Conservation (phyloP, 202 grass and related monocot genomes). For the Schoenoplectus triqueter region DNA sequence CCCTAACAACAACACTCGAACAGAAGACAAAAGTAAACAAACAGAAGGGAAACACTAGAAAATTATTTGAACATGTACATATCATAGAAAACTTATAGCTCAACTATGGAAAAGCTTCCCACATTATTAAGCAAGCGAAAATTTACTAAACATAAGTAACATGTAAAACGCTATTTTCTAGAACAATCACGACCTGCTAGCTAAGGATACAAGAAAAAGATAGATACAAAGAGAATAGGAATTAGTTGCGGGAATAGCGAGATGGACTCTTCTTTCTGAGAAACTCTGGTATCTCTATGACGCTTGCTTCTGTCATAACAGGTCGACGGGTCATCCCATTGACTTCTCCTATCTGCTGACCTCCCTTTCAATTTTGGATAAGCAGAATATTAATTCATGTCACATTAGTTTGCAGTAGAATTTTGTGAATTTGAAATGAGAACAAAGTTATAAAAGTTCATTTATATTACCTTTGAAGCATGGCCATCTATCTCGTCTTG, state of each 20-base stretch:
- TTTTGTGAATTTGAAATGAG: not conserved
- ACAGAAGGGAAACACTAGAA: not conserved
- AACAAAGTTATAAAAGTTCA: not conserved
- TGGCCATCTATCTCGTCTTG: slow-evolving; percentile 73
- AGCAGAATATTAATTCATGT: slow-evolving; percentile 29
- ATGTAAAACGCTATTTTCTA: slow-evolving; percentile 28
- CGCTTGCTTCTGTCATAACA: slow-evolving; percentile 52
- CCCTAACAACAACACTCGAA: not conserved
- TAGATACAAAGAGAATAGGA: slow-evolving; percentile 39
- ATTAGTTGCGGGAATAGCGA: slow-evolving; percentile 60
- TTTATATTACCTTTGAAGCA: slow-evolving; percentile 54
- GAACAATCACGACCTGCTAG: slow-evolving; percentile 6
- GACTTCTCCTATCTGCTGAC: slow-evolving; percentile 51
- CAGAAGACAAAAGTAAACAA: not conserved
- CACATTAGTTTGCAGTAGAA: not conserved
- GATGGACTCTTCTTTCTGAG: slow-evolving; percentile 70
- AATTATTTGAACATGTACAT: slow-evolving; percentile 26
- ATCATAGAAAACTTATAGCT: too few species aligned
- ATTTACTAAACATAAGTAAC: slow-evolving; percentile 33
- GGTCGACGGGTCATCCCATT: slow-evolving; percentile 40
- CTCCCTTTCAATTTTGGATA: slow-evolving; percentile 48
- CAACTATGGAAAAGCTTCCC: not conserved
- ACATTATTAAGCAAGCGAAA: slow-evolving; percentile 29
- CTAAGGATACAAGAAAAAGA: slow-evolving; percentile 37
- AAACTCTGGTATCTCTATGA: slow-evolving; percentile 81